Evolutionary conservation across 805 yeast genomes (phyloP), one percentile per base, ranked within the genome.

Genomic region (Cyberlindnera subsufficiens): DNA sequence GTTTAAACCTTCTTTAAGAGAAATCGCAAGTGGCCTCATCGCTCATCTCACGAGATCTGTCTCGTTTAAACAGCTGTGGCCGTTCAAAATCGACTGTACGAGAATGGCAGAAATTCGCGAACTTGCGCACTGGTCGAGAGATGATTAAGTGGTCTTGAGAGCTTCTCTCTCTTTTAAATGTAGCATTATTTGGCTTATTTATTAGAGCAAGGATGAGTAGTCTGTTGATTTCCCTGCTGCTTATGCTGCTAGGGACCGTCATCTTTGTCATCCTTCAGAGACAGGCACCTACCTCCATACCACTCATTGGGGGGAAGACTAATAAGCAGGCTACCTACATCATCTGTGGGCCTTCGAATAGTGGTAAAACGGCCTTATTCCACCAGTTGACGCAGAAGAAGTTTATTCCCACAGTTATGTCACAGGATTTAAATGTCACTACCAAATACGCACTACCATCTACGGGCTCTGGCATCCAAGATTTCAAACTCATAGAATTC

Each of bases 281-380:
- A 19, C 40, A 38, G 30, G 10, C 39, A 1, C 8, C 17, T 35
- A 11, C 27, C 22, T 15, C 32, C 11, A 30, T 29, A 3, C 39
- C 33, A 5, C 16, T 30, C 5, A 11, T 45, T 11, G 13, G 40
- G 3, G 32, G 39, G 15, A 36, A 39, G 14, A 43, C 45, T 3
- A 55, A 59, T 49, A 62, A 56, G 42, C 65, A 63, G 40, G 85
- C 87, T 8, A 74, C 85, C 1, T 74, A 78, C 49, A 63, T 84
- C 39, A 71, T 86, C 20, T 68, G 77, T 29, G 95, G 95, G 0
- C 78, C 82, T 29, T 71, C 78, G 14, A 70, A 71, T 31, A 64
- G 78, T 31, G 93, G 93, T 5, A 86, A 86, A 58, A 83, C 93
- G 6, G 51, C 76, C 3, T 65, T 84, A 29, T 82, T 64, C 53